Evolutionary conservation across 306 rosid genomes (phyloP).

Genomic region (Prunus kanzakura): DNA sequence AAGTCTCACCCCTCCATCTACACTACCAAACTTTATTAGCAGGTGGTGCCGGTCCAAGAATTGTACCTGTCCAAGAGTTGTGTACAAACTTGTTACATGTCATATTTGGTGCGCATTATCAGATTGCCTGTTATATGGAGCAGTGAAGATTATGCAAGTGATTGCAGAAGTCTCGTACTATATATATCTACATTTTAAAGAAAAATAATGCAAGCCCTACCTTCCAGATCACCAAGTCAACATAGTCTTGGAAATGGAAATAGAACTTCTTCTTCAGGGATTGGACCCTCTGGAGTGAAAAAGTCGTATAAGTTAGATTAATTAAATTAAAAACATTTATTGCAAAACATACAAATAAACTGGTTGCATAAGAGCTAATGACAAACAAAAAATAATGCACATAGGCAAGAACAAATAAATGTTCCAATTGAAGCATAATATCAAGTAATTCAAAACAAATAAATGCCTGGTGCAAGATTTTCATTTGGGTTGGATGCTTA

Average conservation of each 20-base stretch:
- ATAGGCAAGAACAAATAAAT: no score
- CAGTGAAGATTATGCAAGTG: constrained; percentile 21
- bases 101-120: constrained; percentile 23
- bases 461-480: no score
- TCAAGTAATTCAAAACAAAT: no score
- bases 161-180: constrained; percentile 14
- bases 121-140: constrained; percentile 3
- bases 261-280: constrained; percentile 80
- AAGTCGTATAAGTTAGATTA: constrained; percentile 18
- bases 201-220: constrained; percentile 36
- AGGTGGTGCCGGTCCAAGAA: constrained; percentile 95
- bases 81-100: constrained; percentile 41
- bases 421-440: no score
- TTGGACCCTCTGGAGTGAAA: constrained; percentile 70
- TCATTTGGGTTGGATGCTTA: background rate
- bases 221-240: constrained; percentile 90
- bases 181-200: constrained; percentile 6
- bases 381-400: no score
- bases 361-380: background rate
- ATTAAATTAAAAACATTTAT: constrained; percentile 14
- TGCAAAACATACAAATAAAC: background rate
- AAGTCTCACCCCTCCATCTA: constrained; percentile 91
- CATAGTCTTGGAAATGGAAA: constrained; percentile 93
- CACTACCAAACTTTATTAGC: constrained; percentile 95
- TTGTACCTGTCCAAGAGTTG: constrained; percentile 80